phyloP scores from a whole-genome alignment of 768 basidiomycete species.

The Panaeolus papilionaceus region DNA sequence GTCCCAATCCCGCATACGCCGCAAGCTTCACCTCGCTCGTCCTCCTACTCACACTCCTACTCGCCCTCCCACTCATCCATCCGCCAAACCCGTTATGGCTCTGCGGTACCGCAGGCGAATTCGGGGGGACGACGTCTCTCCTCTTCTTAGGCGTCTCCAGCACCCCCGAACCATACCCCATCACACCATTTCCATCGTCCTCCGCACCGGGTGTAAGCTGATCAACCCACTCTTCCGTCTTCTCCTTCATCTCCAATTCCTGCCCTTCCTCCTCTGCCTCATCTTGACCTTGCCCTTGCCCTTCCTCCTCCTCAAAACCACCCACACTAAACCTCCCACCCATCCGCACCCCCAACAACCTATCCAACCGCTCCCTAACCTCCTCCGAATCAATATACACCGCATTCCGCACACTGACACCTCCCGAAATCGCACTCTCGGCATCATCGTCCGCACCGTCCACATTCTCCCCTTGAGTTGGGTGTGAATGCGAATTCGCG shows the following conservation, averaged over 20 bases:
- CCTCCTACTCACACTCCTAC: not conserved
- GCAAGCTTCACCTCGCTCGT: not conserved
- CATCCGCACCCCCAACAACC: constrained; percentile 29
- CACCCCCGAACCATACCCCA: not conserved
- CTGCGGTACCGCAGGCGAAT: not conserved
- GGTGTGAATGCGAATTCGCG: too few relatives aligned
- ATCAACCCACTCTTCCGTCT: constrained; percentile 13
- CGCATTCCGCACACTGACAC: constrained; percentile 33
- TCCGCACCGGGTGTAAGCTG: constrained; percentile 7
- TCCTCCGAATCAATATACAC: constrained; percentile 44
- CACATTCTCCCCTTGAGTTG: not conserved
- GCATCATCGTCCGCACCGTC: not conserved
- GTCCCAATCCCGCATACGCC: not conserved
- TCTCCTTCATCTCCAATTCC: constrained; percentile 10
- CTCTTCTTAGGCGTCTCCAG: constrained; percentile 11
- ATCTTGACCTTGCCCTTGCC: constrained; percentile 8
- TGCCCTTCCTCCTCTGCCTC: constrained; percentile 16
- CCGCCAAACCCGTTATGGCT: not conserved
- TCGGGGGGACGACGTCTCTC: not conserved
- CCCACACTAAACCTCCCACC: constrained; percentile 13
- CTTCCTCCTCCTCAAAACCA: constrained; percentile 13
- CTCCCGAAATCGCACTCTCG: not conserved
- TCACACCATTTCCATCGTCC: not conserved
- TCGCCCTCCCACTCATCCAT: not conserved
- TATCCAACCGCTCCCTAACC: constrained; percentile 32